Conservation (phyloP, 257 asterid species). For the Haberlea rhodopensis region DNA sequence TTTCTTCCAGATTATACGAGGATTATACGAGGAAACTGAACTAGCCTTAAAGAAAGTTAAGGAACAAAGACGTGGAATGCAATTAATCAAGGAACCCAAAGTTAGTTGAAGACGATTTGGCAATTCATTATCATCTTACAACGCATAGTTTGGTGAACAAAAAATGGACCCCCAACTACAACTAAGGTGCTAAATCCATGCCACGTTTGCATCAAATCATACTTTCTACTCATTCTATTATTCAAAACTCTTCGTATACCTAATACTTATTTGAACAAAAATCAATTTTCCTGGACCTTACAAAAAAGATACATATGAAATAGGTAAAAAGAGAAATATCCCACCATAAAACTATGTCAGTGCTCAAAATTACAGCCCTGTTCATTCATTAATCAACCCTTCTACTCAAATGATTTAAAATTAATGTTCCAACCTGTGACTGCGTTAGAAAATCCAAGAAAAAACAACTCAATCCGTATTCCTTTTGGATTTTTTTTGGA, state of each 20-base stretch:
- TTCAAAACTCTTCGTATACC: constrained; percentile 17
- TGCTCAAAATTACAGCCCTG: too few species aligned
- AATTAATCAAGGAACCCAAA: not conserved
- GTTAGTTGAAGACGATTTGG: constrained; percentile 27
- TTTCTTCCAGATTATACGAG: too few species aligned
- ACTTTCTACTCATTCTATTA: constrained; percentile 27
- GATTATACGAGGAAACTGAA: not conserved
- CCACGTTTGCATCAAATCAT: constrained; percentile 24
- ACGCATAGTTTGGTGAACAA: constrained; percentile 23
- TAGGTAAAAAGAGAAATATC: not conserved
- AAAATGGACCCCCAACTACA: constrained; percentile 26
- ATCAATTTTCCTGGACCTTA: constrained; percentile 28
- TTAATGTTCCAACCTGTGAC: constrained; percentile 10
- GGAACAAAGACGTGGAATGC: not conserved
- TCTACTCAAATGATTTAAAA: constrained; percentile 19
- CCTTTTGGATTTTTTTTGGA: not conserved
- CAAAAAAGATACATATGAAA: constrained; percentile 23
- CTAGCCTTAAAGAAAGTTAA: not conserved
- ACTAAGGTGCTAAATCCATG: constrained; percentile 28
- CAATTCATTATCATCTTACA: constrained; percentile 21
- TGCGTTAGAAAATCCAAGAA: not conserved
- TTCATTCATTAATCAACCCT: too few species aligned
- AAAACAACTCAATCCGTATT: not conserved
- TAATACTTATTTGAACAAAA: constrained; percentile 2
- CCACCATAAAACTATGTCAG: too few species aligned